phyloP scores from a whole-genome alignment of 352 stramenopile genomes.

The Pythium brassicae region DNA sequence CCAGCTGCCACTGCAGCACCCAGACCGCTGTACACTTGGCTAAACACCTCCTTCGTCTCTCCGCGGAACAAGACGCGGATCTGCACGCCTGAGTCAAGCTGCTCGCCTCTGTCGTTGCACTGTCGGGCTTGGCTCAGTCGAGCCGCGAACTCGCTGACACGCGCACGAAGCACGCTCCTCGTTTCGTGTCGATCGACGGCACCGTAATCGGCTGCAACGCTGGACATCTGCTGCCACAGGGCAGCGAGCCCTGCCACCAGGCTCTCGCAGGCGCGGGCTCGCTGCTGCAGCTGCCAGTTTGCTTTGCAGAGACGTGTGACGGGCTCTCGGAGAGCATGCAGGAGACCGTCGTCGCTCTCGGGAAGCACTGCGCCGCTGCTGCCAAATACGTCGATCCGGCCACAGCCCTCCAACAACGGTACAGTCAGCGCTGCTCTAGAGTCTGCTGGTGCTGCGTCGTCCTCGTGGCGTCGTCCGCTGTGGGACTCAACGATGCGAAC shows the following conservation, averaged over 20 bases:
- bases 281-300: neutral
- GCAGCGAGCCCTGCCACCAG: neutral
- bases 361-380: constrained; percentile 11
- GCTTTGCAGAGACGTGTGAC: constrained; percentile 6
- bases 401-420: constrained; percentile 3
- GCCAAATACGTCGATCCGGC: constrained; percentile 12
- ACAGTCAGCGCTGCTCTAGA: constrained; percentile 4
- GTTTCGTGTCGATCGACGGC: neutral
- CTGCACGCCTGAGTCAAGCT: neutral
- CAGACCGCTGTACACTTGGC: constrained; percentile 1
- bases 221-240: constrained; percentile 3
- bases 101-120: neutral
- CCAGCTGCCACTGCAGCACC: neutral
- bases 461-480: too few species aligned
- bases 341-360: constrained; percentile 9
- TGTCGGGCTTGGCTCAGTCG: neutral
- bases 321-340: constrained; percentile 11
- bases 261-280: neutral
- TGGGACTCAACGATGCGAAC: constrained; percentile 8
- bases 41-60: constrained; percentile 9
- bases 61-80: constrained; percentile 14
- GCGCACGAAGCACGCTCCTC: constrained; percentile 1
- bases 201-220: neutral
- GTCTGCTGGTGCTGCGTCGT: neutral
- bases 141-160: neutral